A percentile compares a stretch with the other conserved stretches of the same genome.
These are phyloP conservation scores for Adenanthera pavonina DNA, from an alignment of 306 rosid genomes.

Conservation along the genomic window DNA sequence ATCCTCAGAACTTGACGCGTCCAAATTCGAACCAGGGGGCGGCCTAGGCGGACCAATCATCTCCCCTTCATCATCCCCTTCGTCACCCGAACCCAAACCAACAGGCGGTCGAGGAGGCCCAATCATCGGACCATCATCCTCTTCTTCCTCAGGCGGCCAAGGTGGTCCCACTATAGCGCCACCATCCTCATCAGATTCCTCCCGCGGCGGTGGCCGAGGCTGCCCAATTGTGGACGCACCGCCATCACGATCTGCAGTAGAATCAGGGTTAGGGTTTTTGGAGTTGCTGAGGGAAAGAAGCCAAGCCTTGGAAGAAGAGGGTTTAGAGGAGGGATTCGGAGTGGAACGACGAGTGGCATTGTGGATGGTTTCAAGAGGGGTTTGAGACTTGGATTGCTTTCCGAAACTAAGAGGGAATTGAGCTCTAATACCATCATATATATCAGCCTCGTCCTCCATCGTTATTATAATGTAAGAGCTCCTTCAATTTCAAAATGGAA, in stretches of 20 bases:
- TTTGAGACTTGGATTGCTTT: conserved; percentile 83
- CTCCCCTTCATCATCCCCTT: neutral
- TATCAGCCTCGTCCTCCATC: conserved; percentile 78
- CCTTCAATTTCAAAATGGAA: neutral
- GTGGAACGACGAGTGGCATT: conserved; percentile 74
- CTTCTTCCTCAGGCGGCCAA: conserved; percentile 55
- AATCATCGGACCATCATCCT: conserved; percentile 48
- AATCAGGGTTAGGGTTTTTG: conserved; percentile 53
- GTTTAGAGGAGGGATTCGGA: conserved; percentile 36
- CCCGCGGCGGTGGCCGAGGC: conserved; percentile 43
- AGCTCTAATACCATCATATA: conserved; percentile 75
- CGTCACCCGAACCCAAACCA: neutral
- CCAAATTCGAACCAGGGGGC: conserved; percentile 31
- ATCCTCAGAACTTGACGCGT: conserved; percentile 50
- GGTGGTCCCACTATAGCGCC: conserved; percentile 67
- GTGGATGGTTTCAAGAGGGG: conserved; percentile 86
- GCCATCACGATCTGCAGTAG: neutral
- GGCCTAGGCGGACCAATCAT: conserved; percentile 31
- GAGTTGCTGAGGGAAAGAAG: conserved; percentile 63
- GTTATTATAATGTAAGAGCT: neutral
- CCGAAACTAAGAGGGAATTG: conserved; percentile 86
- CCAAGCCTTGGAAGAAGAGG: conserved; percentile 68
- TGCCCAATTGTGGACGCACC: conserved; percentile 39
- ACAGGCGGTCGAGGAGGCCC: conserved; percentile 73
- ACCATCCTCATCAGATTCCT: conserved; percentile 22